phyloP scores from a whole-genome alignment of 805 yeast genomes.

The Brettanomyces anomalus region DNA sequence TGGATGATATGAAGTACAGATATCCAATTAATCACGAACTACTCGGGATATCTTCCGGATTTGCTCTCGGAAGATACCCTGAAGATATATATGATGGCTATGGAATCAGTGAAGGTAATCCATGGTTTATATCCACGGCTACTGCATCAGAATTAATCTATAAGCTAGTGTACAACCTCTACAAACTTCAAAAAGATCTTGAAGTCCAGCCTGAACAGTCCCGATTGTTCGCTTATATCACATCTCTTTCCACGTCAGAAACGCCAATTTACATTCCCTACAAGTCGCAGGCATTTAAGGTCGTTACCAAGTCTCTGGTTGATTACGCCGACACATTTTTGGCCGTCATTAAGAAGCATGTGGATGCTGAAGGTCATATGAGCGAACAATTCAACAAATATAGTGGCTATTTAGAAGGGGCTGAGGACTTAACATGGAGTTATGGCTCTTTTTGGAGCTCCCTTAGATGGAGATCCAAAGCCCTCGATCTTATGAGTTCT shows the following conservation, averaged over 20 bases:
- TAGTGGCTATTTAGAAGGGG: slow-evolving; percentile 84
- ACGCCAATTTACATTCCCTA: slow-evolving; percentile 21
- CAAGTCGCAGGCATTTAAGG: slow-evolving; percentile 36
- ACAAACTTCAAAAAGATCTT: slow-evolving; percentile 33
- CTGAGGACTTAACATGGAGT: slow-evolving; percentile 83
- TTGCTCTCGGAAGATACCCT: slow-evolving; percentile 85
- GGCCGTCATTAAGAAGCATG: slow-evolving; percentile 48
- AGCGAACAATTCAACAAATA: slow-evolving; percentile 83
- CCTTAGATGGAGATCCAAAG: slow-evolving; percentile 50
- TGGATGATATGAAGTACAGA: slow-evolving; percentile 59
- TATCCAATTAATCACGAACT: slow-evolving; percentile 66
- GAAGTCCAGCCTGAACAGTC: slow-evolving; percentile 20
- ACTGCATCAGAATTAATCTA: slow-evolving; percentile 58
- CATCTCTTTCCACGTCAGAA: slow-evolving; percentile 9
- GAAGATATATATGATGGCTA: slow-evolving; percentile 83
- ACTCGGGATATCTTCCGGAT: slow-evolving; percentile 34
- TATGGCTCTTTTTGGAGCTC: slow-evolving; percentile 72
- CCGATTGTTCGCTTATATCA: slow-evolving; percentile 14
- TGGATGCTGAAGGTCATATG: slow-evolving; percentile 60
- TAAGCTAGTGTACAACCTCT: slow-evolving; percentile 40
- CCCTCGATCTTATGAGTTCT: slow-evolving; percentile 17
- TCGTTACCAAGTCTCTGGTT: slow-evolving; percentile 37
- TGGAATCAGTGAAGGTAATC: slow-evolving; percentile 71
- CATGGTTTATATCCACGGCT: slow-evolving; percentile 82
- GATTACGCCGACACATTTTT: slow-evolving; percentile 62